Evolutionary conservation across 441 rosid genomes (phyloP).

Genomic region (Hypseocharis bilobata): DNA sequence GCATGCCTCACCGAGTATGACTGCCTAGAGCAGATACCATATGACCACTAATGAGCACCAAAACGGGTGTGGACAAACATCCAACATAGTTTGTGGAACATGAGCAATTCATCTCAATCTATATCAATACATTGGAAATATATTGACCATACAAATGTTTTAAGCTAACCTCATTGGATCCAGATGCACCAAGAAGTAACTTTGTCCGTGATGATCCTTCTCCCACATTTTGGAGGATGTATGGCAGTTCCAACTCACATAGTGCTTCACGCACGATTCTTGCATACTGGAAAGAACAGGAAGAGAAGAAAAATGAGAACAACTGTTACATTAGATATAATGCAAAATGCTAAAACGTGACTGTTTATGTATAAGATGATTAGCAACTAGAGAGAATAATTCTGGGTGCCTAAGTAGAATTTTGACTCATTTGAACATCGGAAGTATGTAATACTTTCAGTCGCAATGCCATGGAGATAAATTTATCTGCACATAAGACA

Average conservation of each 20-base stretch:
- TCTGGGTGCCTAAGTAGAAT: too few species aligned
- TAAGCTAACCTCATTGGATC: conserved; percentile 52
- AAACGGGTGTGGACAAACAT: too few species aligned
- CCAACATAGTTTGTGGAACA: background rate
- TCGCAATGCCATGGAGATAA: too few species aligned
- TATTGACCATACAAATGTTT: background rate
- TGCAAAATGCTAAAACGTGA: background rate
- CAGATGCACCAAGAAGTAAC: conserved; percentile 44
- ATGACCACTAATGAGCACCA: too few species aligned
- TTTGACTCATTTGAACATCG: too few species aligned
- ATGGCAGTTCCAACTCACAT: conserved; percentile 75
- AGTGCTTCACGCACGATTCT: conserved; percentile 76
- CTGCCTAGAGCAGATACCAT: too few species aligned
- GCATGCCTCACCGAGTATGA: too few species aligned
- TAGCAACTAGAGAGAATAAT: background rate
- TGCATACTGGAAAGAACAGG: conserved; percentile 38
- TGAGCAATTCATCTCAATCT: background rate
- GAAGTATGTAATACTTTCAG: too few species aligned
- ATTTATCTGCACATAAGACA: too few species aligned
- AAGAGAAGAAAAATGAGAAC: conserved; percentile 6
- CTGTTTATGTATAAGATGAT: background rate
- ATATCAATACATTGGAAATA: background rate
- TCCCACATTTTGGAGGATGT: conserved; percentile 64
- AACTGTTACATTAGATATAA: background rate
- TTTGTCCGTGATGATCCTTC: conserved; percentile 43